Base-by-base conservation (phyloP, 2,329 filamentous ascomycete genomes). In the Penicillium rolfsii region DNA sequence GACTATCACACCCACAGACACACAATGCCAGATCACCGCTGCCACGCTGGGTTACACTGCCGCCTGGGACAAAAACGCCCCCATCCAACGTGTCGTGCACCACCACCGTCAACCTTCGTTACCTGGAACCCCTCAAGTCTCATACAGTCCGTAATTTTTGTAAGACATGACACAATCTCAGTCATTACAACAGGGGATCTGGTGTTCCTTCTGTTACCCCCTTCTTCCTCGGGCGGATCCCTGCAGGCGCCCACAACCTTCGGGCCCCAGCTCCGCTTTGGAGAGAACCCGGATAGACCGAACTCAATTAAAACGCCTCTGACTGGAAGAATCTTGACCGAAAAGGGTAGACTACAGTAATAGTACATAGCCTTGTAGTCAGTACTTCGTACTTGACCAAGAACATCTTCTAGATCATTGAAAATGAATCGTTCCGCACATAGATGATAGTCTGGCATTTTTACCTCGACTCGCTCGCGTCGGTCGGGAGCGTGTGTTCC, bases 31-130 rank as follows among this genome's bases (percentile, higher is more conserved):
- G 35, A 36, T 36, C 35, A 36, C 35, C 12, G 43, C 48, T 50
- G 30, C 48, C 28, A 50, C 40, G 41, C 24, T 36, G 58, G 57
- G 63, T 64, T 65, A 62, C 63, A 64, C 65, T 52, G 24, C 58
- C 60, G 58, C 58, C 59, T 35, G 50, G 35, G 11, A n/a, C n/a
- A 55, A 48, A 54, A 54, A 26, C 8, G 14, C 5, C 24, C 22
- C 45, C 57, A 33, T 41, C 33, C 46, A 65, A 58, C 43, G 26
- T 43, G 59, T 54, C 36, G 52, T 57, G 55, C 53, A 57, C 38
- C 26, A 49, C 16, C 28, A 7, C 22, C 28, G n/a, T 16, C 24
- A 46, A 46, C 12, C 24, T 22, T 22, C 19, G 19, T 22, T 45
- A 26, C 11, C 26, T 48, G 26, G 14, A 30, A 30, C 24, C 24